Conservation (phyloP, 306 rosid species). For the Potentilla sterilis region DNA sequence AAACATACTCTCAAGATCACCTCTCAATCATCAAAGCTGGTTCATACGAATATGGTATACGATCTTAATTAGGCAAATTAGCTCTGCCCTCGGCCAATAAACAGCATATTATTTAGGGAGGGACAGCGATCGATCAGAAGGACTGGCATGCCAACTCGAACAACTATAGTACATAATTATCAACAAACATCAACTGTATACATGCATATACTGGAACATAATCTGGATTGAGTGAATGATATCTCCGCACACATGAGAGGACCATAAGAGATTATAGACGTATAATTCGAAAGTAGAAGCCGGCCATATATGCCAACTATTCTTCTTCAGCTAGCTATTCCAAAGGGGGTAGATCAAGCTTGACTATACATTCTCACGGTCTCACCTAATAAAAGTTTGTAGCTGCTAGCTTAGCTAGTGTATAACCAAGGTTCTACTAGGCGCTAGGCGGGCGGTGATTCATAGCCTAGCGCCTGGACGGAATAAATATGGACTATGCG, state of each 20-base stretch:
- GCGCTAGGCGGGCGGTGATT: too few species aligned
- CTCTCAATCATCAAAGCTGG: not conserved
- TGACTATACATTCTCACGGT: too few species aligned
- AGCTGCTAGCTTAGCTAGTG: too few species aligned
- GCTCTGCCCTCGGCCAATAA: not conserved
- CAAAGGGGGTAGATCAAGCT: too few species aligned
- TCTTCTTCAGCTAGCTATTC: too few species aligned
- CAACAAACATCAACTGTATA: not conserved
- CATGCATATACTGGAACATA: not conserved
- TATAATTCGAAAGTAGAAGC: not conserved
- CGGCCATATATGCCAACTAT: not conserved
- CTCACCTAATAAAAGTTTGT: too few species aligned
- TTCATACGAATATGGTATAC: not conserved
- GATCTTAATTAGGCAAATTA: too few species aligned
- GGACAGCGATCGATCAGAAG: not conserved
- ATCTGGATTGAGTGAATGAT: not conserved
- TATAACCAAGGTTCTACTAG: too few species aligned
- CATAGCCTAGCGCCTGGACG: too few species aligned
- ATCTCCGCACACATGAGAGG: not conserved
- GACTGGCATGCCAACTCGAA: not conserved
- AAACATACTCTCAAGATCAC: not conserved
- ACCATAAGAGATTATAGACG: not conserved
- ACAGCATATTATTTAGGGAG: not conserved
- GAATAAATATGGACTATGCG: too few species aligned
- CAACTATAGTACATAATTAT: not conserved